A percentile compares a stretch with the other conserved stretches of the same genome.
Conservation (phyloP, 2,329 filamentous ascomycete genomes). For the Paecilomyces variotii region DNA sequence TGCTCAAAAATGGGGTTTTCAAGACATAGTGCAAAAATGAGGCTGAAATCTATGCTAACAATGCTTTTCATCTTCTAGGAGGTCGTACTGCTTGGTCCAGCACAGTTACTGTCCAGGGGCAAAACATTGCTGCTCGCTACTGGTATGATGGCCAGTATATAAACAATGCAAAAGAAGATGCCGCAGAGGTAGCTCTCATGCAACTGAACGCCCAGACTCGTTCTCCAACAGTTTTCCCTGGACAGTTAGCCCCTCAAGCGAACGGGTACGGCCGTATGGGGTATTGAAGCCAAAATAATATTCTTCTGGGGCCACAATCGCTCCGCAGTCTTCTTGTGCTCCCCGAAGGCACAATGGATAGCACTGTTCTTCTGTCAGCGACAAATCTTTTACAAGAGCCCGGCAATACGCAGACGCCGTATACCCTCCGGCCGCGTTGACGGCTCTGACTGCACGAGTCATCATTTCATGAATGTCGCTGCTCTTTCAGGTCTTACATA, state of each 20-base stretch:
- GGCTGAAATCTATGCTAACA: constrained; percentile 16
- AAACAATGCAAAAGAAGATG: constrained; percentile 83
- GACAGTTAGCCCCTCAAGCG: constrained; percentile 15
- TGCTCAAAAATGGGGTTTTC: neutral
- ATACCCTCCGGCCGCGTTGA: neutral
- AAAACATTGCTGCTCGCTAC: constrained; percentile 62
- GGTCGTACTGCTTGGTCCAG: constrained; percentile 88
- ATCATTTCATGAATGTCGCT: neutral
- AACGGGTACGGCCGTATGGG: constrained; percentile 9
- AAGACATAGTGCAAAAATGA: neutral
- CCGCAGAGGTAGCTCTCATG: constrained; percentile 65
- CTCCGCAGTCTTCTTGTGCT: neutral
- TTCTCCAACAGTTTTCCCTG: constrained; percentile 14
- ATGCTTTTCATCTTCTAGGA: constrained; percentile 44
- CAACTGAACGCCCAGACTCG: constrained; percentile 21
- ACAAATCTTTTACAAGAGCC: neutral
- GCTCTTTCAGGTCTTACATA: neutral
- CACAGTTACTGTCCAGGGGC: constrained; percentile 62
- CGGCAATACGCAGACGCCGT: neutral
- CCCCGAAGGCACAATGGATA: neutral
- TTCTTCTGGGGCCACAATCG: neutral
- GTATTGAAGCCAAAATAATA: neutral
- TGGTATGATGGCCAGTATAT: constrained; percentile 89
- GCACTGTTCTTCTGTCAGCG: neutral
- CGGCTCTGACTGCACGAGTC: neutral